These are phyloP conservation scores for Wickerhamomyces chaumierensis DNA, from an alignment of 805 yeast genomes.

Conservation along the genomic window DNA sequence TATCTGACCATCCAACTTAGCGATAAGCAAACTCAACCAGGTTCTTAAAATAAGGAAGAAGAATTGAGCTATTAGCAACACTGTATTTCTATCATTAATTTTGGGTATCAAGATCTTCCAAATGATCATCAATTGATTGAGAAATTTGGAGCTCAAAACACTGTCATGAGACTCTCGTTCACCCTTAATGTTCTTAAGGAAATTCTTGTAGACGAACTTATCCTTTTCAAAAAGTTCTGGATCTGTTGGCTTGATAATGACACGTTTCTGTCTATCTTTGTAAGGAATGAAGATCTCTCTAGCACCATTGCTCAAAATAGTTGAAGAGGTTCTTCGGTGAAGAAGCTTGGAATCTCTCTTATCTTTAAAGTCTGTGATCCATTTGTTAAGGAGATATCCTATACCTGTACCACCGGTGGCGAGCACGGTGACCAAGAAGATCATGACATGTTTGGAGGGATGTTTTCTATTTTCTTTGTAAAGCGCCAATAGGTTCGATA, in stretches of 20 bases:
- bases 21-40: conserved; percentile 75
- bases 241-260: conserved; percentile 18
- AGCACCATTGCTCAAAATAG: conserved; percentile 19
- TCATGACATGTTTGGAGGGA: conserved; percentile 19
- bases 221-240: conserved; percentile 18
- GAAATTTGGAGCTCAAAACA: conserved; percentile 46
- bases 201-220: conserved; percentile 18
- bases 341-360: conserved; percentile 18
- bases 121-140: conserved; percentile 62
- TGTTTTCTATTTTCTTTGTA: conserved; percentile 15
- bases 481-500: conserved; percentile 15
- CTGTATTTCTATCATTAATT: conserved; percentile 53
- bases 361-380: conserved; percentile 17
- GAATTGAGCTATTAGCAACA: conserved; percentile 58
- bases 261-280: conserved; percentile 17
- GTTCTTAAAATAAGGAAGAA: conserved; percentile 71
- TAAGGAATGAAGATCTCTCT: conserved; percentile 20
- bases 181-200: conserved; percentile 14
- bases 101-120: conserved; percentile 80
- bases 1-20: conserved; percentile 85
- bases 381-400: conserved; percentile 14
- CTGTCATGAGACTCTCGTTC: conserved; percentile 13
- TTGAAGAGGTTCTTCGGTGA: conserved; percentile 19
- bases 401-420: conserved; percentile 14
- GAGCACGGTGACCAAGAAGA: conserved; percentile 16